phyloP scores from a whole-genome alignment of 371 early-diverging fungal genomes.

The Smittium mucronatum region DNA sequence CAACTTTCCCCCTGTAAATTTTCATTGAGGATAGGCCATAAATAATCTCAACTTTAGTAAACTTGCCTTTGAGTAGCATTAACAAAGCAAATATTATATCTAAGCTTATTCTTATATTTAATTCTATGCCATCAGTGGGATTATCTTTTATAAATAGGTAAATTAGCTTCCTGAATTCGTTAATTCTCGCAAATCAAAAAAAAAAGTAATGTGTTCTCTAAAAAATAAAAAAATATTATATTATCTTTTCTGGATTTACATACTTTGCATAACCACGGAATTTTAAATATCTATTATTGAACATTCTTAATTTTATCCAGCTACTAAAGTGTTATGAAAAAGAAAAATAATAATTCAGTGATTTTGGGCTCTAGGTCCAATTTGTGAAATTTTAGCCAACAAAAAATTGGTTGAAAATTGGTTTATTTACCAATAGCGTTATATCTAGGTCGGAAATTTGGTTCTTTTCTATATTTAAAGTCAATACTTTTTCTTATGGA shows the following conservation, averaged over 20 bases:
- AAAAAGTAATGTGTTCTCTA: no score
- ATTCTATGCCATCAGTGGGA: not conserved
- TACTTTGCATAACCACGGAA: not conserved
- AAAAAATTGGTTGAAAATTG: not conserved
- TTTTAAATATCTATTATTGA: not conserved
- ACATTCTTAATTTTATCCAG: not conserved
- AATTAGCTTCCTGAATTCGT: not conserved
- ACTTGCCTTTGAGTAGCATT: not conserved
- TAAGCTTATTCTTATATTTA: not conserved
- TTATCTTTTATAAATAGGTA: not conserved
- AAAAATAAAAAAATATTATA: no score
- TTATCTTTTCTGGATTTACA: not conserved
- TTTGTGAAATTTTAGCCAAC: not conserved
- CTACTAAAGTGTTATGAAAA: not conserved
- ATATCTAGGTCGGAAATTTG: not conserved
- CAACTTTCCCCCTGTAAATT: not conserved
- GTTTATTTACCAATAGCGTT: not conserved
- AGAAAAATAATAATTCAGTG: not conserved
- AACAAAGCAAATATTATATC: not conserved
- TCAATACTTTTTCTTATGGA: not conserved
- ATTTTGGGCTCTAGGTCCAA: not conserved
- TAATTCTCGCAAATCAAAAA: not conserved
- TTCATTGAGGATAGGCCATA: not conserved
- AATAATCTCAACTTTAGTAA: not conserved
- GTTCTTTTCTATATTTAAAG: not conserved